A percentile compares a stretch with the other conserved stretches of the same genome.
These are phyloP conservation scores for Murraya koenigii DNA, from an alignment of 345 rosid genomes.

Conservation along the genomic window DNA sequence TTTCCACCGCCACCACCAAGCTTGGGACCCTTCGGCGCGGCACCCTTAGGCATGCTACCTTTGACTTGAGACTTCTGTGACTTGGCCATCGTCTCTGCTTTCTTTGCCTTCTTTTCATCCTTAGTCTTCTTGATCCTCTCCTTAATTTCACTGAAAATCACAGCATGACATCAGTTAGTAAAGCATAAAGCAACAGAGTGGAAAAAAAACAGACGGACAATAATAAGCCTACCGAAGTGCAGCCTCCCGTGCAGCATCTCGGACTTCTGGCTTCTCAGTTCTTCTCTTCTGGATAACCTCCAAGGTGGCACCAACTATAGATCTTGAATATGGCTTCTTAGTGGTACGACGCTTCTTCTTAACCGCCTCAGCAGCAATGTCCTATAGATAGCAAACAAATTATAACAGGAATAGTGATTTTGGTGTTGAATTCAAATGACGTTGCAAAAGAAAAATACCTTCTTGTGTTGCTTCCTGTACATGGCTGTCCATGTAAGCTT, in stretches of 20 bases:
- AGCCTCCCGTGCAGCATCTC: conserved; percentile 68
- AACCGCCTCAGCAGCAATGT: conserved; percentile 54
- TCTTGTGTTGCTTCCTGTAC: conserved; percentile 72
- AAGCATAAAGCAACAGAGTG: too few species aligned
- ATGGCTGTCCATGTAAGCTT: conserved; percentile 87
- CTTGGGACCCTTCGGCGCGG: conserved; percentile 55
- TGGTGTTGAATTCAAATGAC: too few species aligned
- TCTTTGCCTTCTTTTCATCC: conserved; percentile 88
- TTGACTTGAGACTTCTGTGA: conserved; percentile 44
- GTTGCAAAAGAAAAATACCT: conserved; percentile 28
- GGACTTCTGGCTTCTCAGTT: conserved; percentile 71
- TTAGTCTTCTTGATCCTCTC: conserved; percentile 81
- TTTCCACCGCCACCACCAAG: conserved; percentile 80
- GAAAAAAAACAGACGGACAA: too few species aligned
- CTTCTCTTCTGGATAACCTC: conserved; percentile 67
- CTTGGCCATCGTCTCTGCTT: conserved; percentile 55
- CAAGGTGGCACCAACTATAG: conserved; percentile 75
- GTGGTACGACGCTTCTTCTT: conserved; percentile 56
- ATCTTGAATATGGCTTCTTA: conserved; percentile 74
- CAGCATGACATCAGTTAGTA: background rate
- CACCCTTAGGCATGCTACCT: conserved; percentile 42
- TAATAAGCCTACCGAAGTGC: conserved; percentile 40
- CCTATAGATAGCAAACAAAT: conserved; percentile 25
- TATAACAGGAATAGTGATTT: too few species aligned
- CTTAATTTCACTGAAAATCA: conserved; percentile 58